These are phyloP conservation scores for Garcia nutans DNA, from an alignment of 345 rosid species.

Conservation along the genomic window DNA sequence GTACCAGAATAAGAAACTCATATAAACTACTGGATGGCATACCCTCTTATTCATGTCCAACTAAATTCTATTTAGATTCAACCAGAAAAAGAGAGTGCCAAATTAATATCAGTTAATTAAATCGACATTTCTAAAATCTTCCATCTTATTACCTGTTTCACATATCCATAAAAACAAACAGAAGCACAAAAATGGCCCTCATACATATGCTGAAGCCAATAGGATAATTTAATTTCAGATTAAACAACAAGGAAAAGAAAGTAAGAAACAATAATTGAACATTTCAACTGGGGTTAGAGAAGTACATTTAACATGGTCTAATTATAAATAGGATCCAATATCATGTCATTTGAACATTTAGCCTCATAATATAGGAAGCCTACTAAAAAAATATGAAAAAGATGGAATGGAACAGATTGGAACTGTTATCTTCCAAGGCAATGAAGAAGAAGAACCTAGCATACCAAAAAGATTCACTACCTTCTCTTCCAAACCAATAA, in stretches of 20 bases:
- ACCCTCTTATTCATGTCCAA: not conserved
- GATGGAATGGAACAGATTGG: not conserved
- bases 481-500: slow-evolving; percentile 98
- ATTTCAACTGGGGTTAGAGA: no score
- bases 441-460: not conserved
- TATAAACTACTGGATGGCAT: not conserved
- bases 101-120: not conserved
- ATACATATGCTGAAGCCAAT: not conserved
- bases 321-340: not conserved
- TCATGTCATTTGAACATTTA: not conserved
- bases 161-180: not conserved
- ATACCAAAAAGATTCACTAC: slow-evolving; percentile 34
- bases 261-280: no score
- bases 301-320: not conserved
- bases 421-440: not conserved
- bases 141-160: not conserved
- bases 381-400: not conserved
- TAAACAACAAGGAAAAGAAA: no score
- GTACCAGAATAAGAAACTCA: not conserved
- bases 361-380: slow-evolving; percentile 2
- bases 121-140: not conserved
- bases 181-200: not conserved
- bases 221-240: not conserved
- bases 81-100: not conserved
- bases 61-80: not conserved